Evolutionary conservation across 352 stramenopile species (phyloP), one percentile per base, ranked within the genome.

Genomic region (Hyaloperonospora brassicae): DNA sequence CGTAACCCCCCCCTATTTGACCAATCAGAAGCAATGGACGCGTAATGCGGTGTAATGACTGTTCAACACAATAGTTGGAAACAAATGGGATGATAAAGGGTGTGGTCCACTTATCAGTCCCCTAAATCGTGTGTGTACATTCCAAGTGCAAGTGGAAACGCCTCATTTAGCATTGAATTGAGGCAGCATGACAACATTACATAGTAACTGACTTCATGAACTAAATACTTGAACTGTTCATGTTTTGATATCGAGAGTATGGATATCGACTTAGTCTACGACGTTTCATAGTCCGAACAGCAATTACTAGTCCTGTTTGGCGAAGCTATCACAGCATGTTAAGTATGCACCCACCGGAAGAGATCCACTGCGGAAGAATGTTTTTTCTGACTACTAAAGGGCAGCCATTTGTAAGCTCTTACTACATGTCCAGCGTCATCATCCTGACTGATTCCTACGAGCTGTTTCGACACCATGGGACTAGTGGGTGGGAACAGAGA

Each of bases 211-310:
- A n/a, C n/a, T 59, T 1, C 63, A 61, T 7, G 34, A n/a, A n/a
- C 42, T 0, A 61, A 5, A 91, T 90, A 62, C 44, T 68, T 1
- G 62, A 57, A 21, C 61, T 93, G 0, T 73, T 50, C 21, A 4
- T 70, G 60, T 22, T 80, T 64, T 34, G 83, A 93, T 55, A 87
- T 93, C 57, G 47, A 89, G 8, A 80, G 80, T 13, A 80, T 93
- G 41, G 91, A 89, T 52, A 84, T 87, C 47, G 89, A 89, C 45
- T 79, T 78, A 2, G 90, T 90, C 65, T 87, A 89, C 44, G 70
- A 87, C 36, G 50, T 27, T 9, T 75, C 62, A 30, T 90, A 89
- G 68, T 64, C n/a, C 73, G 39, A 41, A 62, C 2, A 57, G 47
- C 14, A 56, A 74, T 14, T 76, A 24, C 30, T 78, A 1, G 65